Evolutionary conservation across 1,139 yeast species (phyloP).

Genomic region (Magnusiomyces sp.): DNA sequence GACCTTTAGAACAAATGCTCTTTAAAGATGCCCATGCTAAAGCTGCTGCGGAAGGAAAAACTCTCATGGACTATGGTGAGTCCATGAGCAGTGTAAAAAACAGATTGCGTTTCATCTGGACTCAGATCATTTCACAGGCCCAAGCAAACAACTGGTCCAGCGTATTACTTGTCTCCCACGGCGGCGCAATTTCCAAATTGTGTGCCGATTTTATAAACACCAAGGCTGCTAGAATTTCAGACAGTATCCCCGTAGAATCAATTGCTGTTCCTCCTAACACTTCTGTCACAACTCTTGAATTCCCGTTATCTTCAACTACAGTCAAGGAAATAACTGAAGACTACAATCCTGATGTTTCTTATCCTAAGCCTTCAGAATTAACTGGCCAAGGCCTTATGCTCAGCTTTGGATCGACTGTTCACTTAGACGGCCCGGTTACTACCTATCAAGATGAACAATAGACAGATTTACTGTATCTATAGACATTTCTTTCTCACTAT

Average conservation of each 20-base stretch:
- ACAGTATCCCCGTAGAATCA: neutral
- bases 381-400: neutral
- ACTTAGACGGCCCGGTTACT: neutral
- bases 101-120: slow-evolving; percentile 47
- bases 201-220: slow-evolving; percentile 11
- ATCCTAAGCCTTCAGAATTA: no score
- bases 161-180: slow-evolving; percentile 68
- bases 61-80: slow-evolving; percentile 51
- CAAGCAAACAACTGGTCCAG: slow-evolving; percentile 32
- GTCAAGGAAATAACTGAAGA: neutral
- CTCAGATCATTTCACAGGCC: slow-evolving; percentile 36
- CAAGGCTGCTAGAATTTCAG: slow-evolving; percentile 1
- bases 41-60: slow-evolving; percentile 42
- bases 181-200: slow-evolving; percentile 70
- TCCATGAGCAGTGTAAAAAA: slow-evolving; percentile 37
- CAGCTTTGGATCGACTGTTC: slow-evolving; percentile 1
- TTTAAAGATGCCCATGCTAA: slow-evolving; percentile 54
- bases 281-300: slow-evolving; percentile 5
- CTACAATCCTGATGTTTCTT: no score
- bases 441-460: slow-evolving; percentile 1
- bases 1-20: slow-evolving; percentile 67
- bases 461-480: no score
- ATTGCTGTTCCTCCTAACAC: slow-evolving; percentile 9
- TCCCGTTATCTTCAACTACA: neutral
- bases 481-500: no score